Evolutionary conservation across 2,329 filamentous ascomycete genomes (phyloP).

Genomic region (Fusarium dlaminii): DNA sequence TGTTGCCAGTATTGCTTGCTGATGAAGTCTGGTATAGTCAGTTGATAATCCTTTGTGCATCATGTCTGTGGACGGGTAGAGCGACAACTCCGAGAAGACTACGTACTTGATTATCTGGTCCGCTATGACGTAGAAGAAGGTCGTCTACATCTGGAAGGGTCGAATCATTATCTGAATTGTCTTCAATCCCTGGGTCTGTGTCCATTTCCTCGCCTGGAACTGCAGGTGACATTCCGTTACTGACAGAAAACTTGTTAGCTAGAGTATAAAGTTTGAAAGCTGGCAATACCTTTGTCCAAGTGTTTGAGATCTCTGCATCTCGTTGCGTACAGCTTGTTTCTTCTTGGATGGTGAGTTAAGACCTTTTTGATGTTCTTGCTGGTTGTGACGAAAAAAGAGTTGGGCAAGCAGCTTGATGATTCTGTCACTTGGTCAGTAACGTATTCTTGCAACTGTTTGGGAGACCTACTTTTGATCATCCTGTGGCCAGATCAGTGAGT

Average conservation of each 20-base stretch:
- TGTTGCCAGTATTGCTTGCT: rapidly evolving
- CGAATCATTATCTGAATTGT: background rate
- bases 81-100: background rate
- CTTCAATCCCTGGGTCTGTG: background rate
- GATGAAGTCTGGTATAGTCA: background rate
- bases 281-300: background rate
- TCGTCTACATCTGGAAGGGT: background rate
- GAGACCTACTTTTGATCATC: background rate
- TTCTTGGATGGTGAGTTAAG: background rate
- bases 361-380: background rate
- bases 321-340: background rate
- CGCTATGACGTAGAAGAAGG: rapidly evolving
- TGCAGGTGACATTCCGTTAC: rapidly evolving
- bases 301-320: background rate
- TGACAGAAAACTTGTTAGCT: background rate
- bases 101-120: background rate
- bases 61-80: rapidly evolving
- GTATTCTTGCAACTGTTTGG: rapidly evolving
- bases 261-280: rapidly evolving
- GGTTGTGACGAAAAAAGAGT: background rate
- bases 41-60: background rate
- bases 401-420: background rate
- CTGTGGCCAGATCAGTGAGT: background rate
- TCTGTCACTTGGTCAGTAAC: background rate
- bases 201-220: background rate